Base-by-base conservation (phyloP, 164 flowering plant genomes). In the Kingdonia uniflora region DNA sequence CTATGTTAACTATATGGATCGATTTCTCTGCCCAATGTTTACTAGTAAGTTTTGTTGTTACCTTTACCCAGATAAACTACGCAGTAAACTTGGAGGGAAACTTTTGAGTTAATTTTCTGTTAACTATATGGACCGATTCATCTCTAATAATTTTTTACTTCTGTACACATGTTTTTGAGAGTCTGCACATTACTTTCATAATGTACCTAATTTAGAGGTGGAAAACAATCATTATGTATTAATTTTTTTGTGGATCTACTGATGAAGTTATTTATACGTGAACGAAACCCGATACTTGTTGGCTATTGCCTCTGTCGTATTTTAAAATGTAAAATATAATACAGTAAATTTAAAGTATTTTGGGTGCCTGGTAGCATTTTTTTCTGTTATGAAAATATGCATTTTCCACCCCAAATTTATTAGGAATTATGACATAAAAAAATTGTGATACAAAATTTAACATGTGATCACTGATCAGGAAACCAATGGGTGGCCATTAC, bases 1-100 rank as follows among this genome's bases (percentile, higher is more conserved):
- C 24, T 55, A 84, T 15, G 69, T 85, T 38, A 79, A 72, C 71
- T 85, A 82, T 65, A 56, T 85, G 12, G 95, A 85, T 56, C 83
- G 90, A 5, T 83, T 82, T 37, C 82, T 81, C 85, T 11, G 24
- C 57, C 5, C 54, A 66, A 58, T 11, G 65, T 39, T 69, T 80
- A n/a, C 79, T 78, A 70, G 89, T 80, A 59, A 19, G 43, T n/a
- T 26, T 40, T 12, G 29, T 45, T 35, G 21, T n/a, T n/a, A n/a
- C n/a, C n/a, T n/a, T n/a, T n/a, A n/a, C n/a, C n/a, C n/a, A n/a
- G n/a, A n/a, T n/a, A n/a, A n/a, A n/a, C n/a, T n/a, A n/a, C n/a
- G n/a, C n/a, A n/a, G n/a, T n/a, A n/a, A n/a, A n/a, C n/a, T n/a
- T n/a, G n/a, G n/a, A n/a, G n/a, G n/a, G n/a, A n/a, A n/a, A n/a